Base-by-base conservation (phyloP, 2,329 filamentous ascomycete species). In the Diaporthe batatas region DNA sequence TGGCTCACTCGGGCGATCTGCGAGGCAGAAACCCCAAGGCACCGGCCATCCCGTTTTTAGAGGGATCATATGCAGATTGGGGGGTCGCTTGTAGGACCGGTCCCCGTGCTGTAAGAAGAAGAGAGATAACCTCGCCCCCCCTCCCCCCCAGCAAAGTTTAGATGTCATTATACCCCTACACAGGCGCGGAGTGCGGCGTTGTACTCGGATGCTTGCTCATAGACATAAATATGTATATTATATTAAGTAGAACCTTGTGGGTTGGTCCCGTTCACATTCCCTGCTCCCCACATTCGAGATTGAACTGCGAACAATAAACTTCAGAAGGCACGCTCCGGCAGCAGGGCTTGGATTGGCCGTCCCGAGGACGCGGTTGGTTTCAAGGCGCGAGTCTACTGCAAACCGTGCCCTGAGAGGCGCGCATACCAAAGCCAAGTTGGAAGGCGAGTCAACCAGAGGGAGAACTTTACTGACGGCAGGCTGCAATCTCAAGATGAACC, bases 171-270 rank as follows among this genome's bases (percentile, higher is more conserved):
- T 67, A 67, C 62, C 62, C 62, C 23, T 12, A 53, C 47, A 67
- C 51, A 67, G 62, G 62, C 62, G 44, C 47, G 62, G 62, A 67
- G 62, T 53, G 62, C 62, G 62, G 62, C 62, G 62, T 67, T 67
- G 32, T 34, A 7, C 23, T 51, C 21, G 8, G 32, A 23, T 67
- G 47, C 32, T 21, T 51, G 44, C 51, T 53, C 36, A 39, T 67
- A 53, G 62, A 53, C 62, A 51, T 53, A 6, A 23, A 32, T 53
- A 39, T 49, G 36, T 36, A 53, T 21, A 21, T 67, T 67, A 32
- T 53, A 39, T 21, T 53, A 36, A 53, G n/a, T 25, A 12, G 32
- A 53, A 53, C n/a, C n/a, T 39, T 47, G 3, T 23, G 44, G 16
- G 51, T 67, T 25, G 29, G 32, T 39, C 6, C 44, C 47, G 32